Base-by-base conservation (phyloP, 2,329 filamentous ascomycete species). In the Calonectria pauciramosa region DNA sequence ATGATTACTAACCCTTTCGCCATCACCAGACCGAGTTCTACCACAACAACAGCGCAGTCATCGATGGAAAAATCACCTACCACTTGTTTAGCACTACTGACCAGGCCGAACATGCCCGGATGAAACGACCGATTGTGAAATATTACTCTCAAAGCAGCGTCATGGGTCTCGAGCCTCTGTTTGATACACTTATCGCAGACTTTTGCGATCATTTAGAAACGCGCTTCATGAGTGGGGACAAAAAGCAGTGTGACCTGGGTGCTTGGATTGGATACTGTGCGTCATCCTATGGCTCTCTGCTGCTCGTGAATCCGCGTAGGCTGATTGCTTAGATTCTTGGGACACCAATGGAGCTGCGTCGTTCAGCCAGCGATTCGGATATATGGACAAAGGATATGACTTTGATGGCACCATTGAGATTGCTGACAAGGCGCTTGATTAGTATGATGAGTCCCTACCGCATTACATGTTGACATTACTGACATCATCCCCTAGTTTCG, bases 271-370 rank as follows among this genome's bases (percentile, higher is more conserved):
- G 69, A 3, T 77, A 66, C 23, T 77, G 75, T 77, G 59, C 26
- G 75, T 63, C 20, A 7, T 18, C 18, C 20, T 18, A 36, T 38
- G 32, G 13, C 36, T 18, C 26, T n/a, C 14, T 28, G 30, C 18
- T 4, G 1, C n/a, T 18, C 34, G 51, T 18, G 3, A 54, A 32
- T 7, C 2, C n/a, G 14, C 38, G 9, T 23, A 20, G 3, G 6
- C 32, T 30, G 20, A n/a, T 18, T 4, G 18, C 20, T 20, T 18
- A 77, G 74, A 77, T n/a, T 79, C 84, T 5, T 87, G 86, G 80
- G 87, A 88, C 68, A 83, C 87, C 14, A 84, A 88, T 64, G 86
- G 86, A 41, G 83, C 85, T 63, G 78, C 87, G 28, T 86, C 85
- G 26, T 88, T 87, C 54, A 84, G 85, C 51, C 79, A 83, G 10